Base-by-base conservation (phyloP, 208 protist genomes). In the Crithidia mellificae region DNA sequence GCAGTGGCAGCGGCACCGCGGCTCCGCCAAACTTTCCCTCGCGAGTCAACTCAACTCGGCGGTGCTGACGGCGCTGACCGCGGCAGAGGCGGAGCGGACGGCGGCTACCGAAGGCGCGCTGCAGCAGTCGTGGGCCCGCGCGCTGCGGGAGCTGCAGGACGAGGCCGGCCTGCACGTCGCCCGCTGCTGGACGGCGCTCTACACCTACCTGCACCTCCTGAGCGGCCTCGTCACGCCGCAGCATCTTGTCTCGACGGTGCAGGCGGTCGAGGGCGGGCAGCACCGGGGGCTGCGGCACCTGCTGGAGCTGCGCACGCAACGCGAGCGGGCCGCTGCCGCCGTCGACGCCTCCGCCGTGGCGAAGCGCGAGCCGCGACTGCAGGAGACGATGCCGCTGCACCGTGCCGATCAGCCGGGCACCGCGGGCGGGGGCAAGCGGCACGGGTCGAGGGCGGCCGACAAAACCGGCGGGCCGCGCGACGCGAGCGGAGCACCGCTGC, bases 201-300 rank as follows among this genome's bases (percentile, higher is more conserved):
- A 87, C 69, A 86, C 70, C 50, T 84, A 90, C 58, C 81, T 92
- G 54, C 69, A 81, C 43, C 55, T 96, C 32, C 65, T 90, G 39
- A 80, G 77, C 25, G 87, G 87, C 53, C 50, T 92, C 56, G 78
- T 90, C 41, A 72, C 75, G 34, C 85, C 87, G 19, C 81, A 90
- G 46, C 84, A 87, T 47, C 74, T 96, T 27, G 53, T 84, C 27
- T 65, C 80, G 12, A 63, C 71, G 0, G 81, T 74, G 2, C 78
- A 80, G 34, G 68, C 67, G 9, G 66, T 81, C 24, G 59, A 72
- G 36, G 70, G 80, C 19, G 85, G 88, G 20, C 78, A 82, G n/a
- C 90, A 96, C 68, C 77, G 83, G 30, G 83, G 86, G 6, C 79
- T 96, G 46, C 77, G 84, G 20, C 80, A 91, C 47, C 77, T 96